Conservation (phyloP, 106 monocot species). For the Allium cepa region DNA sequence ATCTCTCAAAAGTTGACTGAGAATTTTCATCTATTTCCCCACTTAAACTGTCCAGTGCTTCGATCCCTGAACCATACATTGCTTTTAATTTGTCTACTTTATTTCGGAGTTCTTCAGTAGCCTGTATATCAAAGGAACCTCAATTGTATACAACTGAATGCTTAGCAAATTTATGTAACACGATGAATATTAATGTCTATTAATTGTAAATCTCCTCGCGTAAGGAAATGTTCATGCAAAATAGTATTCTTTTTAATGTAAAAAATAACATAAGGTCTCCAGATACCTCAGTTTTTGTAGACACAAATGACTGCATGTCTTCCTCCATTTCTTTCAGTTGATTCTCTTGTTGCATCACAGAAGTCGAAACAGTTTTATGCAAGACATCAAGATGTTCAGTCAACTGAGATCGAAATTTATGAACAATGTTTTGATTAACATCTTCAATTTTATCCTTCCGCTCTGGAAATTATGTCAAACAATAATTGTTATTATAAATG, state of each 20-base stretch:
- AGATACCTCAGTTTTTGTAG: slow-evolving; percentile 69
- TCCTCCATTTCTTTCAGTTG: slow-evolving; percentile 93
- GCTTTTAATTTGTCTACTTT: slow-evolving; percentile 59
- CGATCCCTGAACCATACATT: slow-evolving; percentile 66
- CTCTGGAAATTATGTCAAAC: slow-evolving; percentile 27
- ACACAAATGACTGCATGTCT: slow-evolving; percentile 90
- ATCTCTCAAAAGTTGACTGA: slow-evolving; percentile 46
- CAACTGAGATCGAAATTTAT: slow-evolving; percentile 71
- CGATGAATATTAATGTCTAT: no score
- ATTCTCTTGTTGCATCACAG: slow-evolving; percentile 81
- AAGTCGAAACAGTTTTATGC: slow-evolving; percentile 77
- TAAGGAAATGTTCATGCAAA: no score
- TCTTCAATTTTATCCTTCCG: slow-evolving; percentile 88
- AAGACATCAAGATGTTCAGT: slow-evolving; percentile 74
- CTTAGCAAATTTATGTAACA: no score
- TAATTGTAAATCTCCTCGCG: no score
- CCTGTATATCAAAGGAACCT: slow-evolving; percentile 25
- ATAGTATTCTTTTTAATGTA: neutral
- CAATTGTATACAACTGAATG: neutral
- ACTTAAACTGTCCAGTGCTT: slow-evolving; percentile 55
- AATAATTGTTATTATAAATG: neutral
- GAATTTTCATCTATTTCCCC: slow-evolving; percentile 86
- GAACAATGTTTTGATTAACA: slow-evolving; percentile 60
- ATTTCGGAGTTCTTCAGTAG: slow-evolving; percentile 55
- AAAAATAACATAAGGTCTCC: neutral